Base-by-base conservation (phyloP, 208 protist species). In the Acanthamoeba polyphaga region DNA sequence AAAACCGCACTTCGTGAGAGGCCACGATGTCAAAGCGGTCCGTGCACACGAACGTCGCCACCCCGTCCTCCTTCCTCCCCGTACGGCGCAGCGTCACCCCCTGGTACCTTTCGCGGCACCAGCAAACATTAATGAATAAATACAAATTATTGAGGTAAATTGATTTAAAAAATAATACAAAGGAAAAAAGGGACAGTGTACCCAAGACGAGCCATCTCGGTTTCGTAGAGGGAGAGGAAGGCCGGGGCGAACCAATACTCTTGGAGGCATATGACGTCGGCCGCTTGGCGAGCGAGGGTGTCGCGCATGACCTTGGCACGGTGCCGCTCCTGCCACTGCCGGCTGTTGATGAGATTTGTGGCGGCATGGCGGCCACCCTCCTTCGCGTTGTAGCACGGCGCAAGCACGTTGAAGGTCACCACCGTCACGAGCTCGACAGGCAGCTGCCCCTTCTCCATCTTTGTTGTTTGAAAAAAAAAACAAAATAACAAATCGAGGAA, bases 321-420 rank as follows among this genome's bases (percentile, higher is more conserved):
- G n/a, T 93, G 88, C 27, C 88, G 58, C 34, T 93, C 68, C 22
- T 43, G 22, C 88, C 88, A 93, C 46, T 60, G 88, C 38, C 29
- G 55, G 32, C 58, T 91, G 43, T 91, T 91, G 51, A 91, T 46
- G 29, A 60, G 24, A 12, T 29, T 43, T 1, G 32, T 70, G 13
- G 68, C 88, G 4, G 88, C 88, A 27, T 93, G 9, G 13, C 88
- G 60, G 0, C 68, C 68, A 9, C 88, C 88, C 29, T 93, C 88
- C 17, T 43, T 49, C 38, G 24, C 22, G 34, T 76, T 78, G 68
- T 93, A 93, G 34, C 88, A 93, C 24, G 88, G 88, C 24, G 88
- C 88, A 4, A 93, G 88, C 62, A 93, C 88, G 43, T 93, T 93
- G 62, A 93, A 93, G 46, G 88, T 93, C 3, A n/a, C 88, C 38